Conservation (phyloP, 495 filamentous ascomycete species). For the Neurospora discreta region DNA sequence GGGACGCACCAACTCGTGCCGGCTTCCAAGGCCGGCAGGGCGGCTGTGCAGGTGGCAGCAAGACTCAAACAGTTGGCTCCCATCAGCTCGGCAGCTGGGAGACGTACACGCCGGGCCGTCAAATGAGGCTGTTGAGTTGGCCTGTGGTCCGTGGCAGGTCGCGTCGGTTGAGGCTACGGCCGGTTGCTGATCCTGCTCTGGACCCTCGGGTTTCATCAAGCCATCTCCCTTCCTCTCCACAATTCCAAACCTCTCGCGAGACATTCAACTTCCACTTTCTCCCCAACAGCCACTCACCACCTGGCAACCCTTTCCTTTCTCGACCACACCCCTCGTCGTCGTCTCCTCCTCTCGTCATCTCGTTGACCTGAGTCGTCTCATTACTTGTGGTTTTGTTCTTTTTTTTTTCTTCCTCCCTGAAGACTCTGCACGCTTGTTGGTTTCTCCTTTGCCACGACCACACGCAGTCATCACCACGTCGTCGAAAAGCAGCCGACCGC, state of each 20-base stretch:
- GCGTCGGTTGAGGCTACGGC: constrained; percentile 12
- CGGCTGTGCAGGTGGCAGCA: neutral
- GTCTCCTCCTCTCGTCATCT: neutral
- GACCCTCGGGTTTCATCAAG: constrained; percentile 17
- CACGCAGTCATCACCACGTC: neutral
- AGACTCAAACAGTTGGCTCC: neutral
- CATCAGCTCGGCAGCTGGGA: accelerated
- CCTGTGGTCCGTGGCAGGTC: neutral
- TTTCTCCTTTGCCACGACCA: neutral
- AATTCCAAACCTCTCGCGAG: constrained; percentile 20
- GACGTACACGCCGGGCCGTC: neutral
- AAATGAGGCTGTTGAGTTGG: neutral
- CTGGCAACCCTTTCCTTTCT: neutral
- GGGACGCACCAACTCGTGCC: neutral
- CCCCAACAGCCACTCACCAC: neutral
- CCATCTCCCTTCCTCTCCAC: constrained; percentile 14
- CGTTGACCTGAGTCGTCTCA: neutral
- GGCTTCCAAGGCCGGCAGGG: neutral
- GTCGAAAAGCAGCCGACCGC: neutral
- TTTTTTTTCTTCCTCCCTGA: neutral
- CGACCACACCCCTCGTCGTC: neutral
- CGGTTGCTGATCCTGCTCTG: constrained; percentile 6
- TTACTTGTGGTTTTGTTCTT: neutral
- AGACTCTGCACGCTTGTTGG: neutral
- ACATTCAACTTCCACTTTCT: constrained; percentile 11